Percentiles rank a stretch among this genome's conserved stretches.
These are phyloP conservation scores for Aspergillus sp. DNA, from an alignment of 2,329 filamentous ascomycete genomes.

Conservation along the genomic window DNA sequence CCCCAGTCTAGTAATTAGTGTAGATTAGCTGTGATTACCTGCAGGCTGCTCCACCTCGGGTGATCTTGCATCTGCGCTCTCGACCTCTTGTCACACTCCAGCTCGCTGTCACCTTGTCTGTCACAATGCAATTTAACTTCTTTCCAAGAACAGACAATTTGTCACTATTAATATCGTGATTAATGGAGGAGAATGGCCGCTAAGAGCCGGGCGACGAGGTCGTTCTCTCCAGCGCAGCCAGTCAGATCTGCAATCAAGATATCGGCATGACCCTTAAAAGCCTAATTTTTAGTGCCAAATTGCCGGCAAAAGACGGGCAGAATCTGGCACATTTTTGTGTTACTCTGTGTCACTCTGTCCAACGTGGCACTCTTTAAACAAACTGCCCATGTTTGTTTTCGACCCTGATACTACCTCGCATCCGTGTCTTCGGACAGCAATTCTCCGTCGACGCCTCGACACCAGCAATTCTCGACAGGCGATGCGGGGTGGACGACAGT, in stretches of 20 bases:
- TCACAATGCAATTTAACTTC: slow-evolving; percentile 1
- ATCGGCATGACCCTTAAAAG: not conserved
- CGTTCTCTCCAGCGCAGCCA: not conserved
- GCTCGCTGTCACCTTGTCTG: not conserved
- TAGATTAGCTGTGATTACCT: no score
- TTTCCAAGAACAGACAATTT: not conserved
- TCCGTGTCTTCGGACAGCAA: not conserved
- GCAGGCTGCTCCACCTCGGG: slow-evolving; percentile 13
- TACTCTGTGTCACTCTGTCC: not conserved
- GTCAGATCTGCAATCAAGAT: not conserved
- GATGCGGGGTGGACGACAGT: not conserved
- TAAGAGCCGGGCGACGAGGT: not conserved
- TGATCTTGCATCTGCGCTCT: slow-evolving; percentile 16
- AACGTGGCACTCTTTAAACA: not conserved
- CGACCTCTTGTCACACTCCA: slow-evolving; percentile 17
- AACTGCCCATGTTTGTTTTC: not conserved
- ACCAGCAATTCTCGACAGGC: not conserved
- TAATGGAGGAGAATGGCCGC: not conserved
- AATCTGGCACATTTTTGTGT: not conserved
- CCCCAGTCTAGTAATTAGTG: no score
- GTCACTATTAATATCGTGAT: not conserved
- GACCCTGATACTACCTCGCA: not conserved
- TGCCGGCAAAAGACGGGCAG: not conserved
- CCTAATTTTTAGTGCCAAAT: not conserved
- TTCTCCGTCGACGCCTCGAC: not conserved